Conservation (phyloP, 2,329 filamentous ascomycete species). For the Anthostomella pinea region DNA sequence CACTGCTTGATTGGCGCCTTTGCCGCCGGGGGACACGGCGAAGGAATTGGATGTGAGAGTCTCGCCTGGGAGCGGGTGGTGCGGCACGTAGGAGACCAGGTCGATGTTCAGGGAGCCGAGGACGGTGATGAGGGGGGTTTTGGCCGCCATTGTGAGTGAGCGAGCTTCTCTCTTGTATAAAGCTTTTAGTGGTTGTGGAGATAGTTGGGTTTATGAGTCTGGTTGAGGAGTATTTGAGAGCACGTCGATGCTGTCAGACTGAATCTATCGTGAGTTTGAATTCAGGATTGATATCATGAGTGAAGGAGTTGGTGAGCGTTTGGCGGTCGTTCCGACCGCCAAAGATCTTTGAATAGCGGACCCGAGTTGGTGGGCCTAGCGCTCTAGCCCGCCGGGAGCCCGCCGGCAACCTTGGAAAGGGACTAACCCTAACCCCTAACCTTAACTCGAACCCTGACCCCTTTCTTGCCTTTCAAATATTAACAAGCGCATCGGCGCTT, state of each 20-base stretch:
- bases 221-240: too few relatives aligned
- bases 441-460: too few relatives aligned
- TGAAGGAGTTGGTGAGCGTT: conserved; percentile 1
- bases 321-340: conserved; percentile 11
- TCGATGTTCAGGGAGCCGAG: conserved; percentile 95
- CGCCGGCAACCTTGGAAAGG: neutral
- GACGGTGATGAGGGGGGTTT: conserved; percentile 63
- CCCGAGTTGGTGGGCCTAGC: conserved; percentile 13
- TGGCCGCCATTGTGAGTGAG: conserved; percentile 17
- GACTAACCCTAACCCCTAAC: too few relatives aligned
- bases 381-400: conserved; percentile 4
- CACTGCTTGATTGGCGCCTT: conserved; percentile 94
- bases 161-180: neutral
- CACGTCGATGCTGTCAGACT: too few relatives aligned
- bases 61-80: conserved; percentile 81
- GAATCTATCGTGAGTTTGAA: too few relatives aligned
- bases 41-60: conserved; percentile 80
- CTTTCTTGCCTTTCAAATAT: too few relatives aligned
- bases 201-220: too few relatives aligned
- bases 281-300: conserved; percentile 1
- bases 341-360: conserved; percentile 21
- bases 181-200: neutral
- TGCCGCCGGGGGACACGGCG: conserved; percentile 80
- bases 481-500: too few relatives aligned
- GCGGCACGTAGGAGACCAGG: conserved; percentile 81